Conservation (phyloP, 371 early-diverging fungal genomes). For the Coemansia sp. region DNA sequence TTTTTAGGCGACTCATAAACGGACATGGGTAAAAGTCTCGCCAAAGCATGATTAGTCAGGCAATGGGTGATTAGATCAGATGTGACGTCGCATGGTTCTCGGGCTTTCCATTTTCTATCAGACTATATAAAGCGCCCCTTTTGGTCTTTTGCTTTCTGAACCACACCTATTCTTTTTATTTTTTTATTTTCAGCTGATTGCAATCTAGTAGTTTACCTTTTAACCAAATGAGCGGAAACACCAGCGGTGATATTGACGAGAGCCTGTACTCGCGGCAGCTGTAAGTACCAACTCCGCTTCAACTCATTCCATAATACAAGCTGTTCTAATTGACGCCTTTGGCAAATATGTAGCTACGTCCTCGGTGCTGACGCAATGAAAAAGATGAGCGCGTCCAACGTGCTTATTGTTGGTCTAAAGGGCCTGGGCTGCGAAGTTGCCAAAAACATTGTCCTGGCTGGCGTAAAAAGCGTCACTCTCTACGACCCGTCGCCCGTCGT, state of each 20-base stretch:
- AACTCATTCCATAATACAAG: background rate
- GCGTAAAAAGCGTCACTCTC: constrained; percentile 96
- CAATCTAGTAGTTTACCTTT: background rate
- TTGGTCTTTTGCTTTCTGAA: background rate
- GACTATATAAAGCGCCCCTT: background rate
- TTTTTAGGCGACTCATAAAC: background rate
- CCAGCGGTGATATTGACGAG: constrained; percentile 76
- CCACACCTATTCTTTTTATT: background rate
- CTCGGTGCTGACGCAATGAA: constrained; percentile 99
- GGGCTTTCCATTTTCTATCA: background rate
- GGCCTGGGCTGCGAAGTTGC: constrained; percentile 99
- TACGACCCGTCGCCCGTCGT: constrained; percentile 82
- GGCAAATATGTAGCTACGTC: constrained; percentile 77
- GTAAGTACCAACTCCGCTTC: constrained; percentile 60
- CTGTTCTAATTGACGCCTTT: background rate
- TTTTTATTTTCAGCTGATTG: constrained; percentile 1
- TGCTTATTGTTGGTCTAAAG: constrained; percentile 94
- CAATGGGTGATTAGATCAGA: background rate
- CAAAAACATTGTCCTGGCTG: constrained; percentile 99
- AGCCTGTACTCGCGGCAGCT: constrained; percentile 96
- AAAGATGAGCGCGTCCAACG: constrained; percentile 95
- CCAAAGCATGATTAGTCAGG: background rate
- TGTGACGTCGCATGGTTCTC: background rate
- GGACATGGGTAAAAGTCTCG: background rate
- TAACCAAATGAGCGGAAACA: constrained; percentile 24